Base-by-base conservation (phyloP, 2,329 filamentous ascomycete species). In the Pseudogymnoascus sp. region DNA sequence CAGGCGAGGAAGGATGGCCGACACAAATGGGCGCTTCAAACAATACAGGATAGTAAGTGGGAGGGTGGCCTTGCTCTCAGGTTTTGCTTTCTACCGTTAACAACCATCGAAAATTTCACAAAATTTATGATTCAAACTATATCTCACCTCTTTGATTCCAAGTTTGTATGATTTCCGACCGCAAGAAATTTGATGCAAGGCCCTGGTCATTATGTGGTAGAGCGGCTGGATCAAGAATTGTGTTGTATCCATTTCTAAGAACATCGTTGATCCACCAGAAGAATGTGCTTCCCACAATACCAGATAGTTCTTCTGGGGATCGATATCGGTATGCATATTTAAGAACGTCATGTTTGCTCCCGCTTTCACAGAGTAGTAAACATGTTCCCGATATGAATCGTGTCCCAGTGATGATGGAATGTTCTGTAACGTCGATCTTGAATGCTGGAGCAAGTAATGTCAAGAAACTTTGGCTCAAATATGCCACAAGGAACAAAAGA, bases 1-100 rank as follows among this genome's bases (percentile, higher is more conserved):
- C 0, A 79, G 37, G 7, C 78, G 73, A 3, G 76, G 74, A 0
- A 74, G 50, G n/a, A 75, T 67, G 1, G 73, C 72, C 5, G 67
- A 42, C 3, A 74, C 13, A 33, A 78, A 73, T 0, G 72, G 72
- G 3, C 7, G 17, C 7, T 64, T 65, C 19, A 77, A 67, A 62
- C 70, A 73, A 23, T 42, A 67, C 1, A 76, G 60, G 15, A 78
- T 65, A 1, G 70, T 72, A 10, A 68, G 46, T 5, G 72, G 73
- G 5, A 78, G 69, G 2, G 74, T 69, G 11, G 61, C 64, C 2
- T 42, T 62, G 6, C 60, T 69, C 40, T 72, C 72, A 1, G 71
- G 68, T 33, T 62, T 69, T 26, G 40, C 72, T 70, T 35, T 35
- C 33, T 35, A 35, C 33, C 13, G 33, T 35, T 35, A 63, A 23